Evolutionary conservation across 2,329 filamentous ascomycete species (phyloP).

Genomic region (Microascus cirrosus): DNA sequence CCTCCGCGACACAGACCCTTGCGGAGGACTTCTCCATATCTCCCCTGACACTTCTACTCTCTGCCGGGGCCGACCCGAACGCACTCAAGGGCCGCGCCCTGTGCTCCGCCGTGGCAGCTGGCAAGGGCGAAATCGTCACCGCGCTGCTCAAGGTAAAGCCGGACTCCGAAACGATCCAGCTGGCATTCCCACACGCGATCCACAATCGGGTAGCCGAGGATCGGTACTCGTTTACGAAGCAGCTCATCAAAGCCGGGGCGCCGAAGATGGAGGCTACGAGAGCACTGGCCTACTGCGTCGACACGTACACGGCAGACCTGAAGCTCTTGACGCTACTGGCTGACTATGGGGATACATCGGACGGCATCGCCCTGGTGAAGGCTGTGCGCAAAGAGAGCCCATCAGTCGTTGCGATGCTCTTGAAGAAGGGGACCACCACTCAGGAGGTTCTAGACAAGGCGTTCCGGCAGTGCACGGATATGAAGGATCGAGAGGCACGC

Average conservation of each 20-base stretch:
- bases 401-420: slow-evolving; percentile 33
- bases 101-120: slow-evolving; percentile 35
- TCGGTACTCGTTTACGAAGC: slow-evolving; percentile 36
- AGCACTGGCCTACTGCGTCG: slow-evolving; percentile 39
- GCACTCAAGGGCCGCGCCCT: slow-evolving; percentile 37
- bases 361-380: slow-evolving; percentile 35
- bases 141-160: slow-evolving; percentile 31
- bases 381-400: slow-evolving; percentile 32
- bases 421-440: slow-evolving; percentile 27
- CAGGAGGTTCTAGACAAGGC: slow-evolving; percentile 31
- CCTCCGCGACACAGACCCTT: slow-evolving; percentile 26
- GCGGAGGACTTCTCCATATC: slow-evolving; percentile 26
- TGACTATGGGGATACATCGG: slow-evolving; percentile 32
- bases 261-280: slow-evolving; percentile 34
- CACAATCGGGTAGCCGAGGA: slow-evolving; percentile 38
- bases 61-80: slow-evolving; percentile 43
- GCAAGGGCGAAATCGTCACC: slow-evolving; percentile 32
- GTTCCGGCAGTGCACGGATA: slow-evolving; percentile 15
- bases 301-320: slow-evolving; percentile 33
- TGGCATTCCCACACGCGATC: slow-evolving; percentile 39
- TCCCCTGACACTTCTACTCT: slow-evolving; percentile 33
- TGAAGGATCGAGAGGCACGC: slow-evolving; percentile 25
- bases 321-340: slow-evolving; percentile 34
- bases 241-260: slow-evolving; percentile 37
- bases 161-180: slow-evolving; percentile 29